Base-by-base conservation (phyloP, 768 basidiomycete genomes). In the Lactifluus pinguis region DNA sequence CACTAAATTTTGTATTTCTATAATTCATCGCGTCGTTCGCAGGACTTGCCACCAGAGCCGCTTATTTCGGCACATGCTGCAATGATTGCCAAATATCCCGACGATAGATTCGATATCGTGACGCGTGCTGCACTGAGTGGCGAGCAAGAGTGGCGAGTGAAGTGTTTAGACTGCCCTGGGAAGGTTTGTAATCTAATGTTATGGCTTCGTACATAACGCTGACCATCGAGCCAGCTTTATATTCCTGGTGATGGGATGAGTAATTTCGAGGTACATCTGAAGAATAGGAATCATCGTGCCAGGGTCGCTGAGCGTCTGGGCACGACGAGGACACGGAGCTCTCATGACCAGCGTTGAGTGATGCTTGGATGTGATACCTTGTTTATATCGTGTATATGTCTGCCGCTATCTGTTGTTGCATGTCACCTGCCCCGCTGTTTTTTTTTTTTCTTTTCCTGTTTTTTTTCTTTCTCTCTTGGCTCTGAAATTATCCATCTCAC, bases 241-340 rank as follows among this genome's bases (percentile, higher is more conserved):
- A 67, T 38, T 62, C 62, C 55, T 14, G 41, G 38, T 57, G 52
- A 55, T 59, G 47, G 68, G 39, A 59, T 59, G 73, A 89, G 80
- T 29, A 97, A 98, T 71, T 98, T 93, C 67, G 89, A 93, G 69
- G 88, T 97, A 11, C 95, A 99, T 75, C 75, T 99, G 56, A 87
- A 84, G 76, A 92, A 93, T 68, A 82, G 89, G 53, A 80, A 82
- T 69, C 91, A 93, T 72, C 83, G 90, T 42, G 78, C 81, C 64
- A 81, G 84, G 55, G 90, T 92, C 36, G 83, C 82, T 67, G 79
- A 81, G 25, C 85, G 89, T 48, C 30, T 76, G 44, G 50, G 60
- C 48, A 55, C 53, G 62, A 49, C 53, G 48, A 56, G 65, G 36
- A 57, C 52, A 51, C 55, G 51, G 30, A 49, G 48, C 50, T 62